phyloP scores from a whole-genome alignment of 2,329 filamentous ascomycete species.

The Cyphellophora attinorum region DNA sequence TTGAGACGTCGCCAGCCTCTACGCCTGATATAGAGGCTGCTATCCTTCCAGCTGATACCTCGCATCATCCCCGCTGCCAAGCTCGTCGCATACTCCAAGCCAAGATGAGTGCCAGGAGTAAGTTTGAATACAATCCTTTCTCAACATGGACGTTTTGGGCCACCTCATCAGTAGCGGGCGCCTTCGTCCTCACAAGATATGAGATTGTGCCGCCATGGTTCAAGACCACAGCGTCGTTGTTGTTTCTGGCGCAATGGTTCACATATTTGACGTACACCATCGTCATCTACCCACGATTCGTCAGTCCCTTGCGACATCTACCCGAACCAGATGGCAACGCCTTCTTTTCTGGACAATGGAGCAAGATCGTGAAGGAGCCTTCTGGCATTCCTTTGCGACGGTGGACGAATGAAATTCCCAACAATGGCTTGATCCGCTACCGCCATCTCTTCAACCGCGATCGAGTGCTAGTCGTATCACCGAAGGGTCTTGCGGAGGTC shows the following conservation, averaged over 20 bases:
- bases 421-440: constrained; percentile 63
- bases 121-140: constrained; percentile 1
- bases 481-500: constrained; percentile 58
- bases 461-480: constrained; percentile 48
- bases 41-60: no score
- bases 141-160: constrained; percentile 11
- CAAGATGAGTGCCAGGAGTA: not conserved
- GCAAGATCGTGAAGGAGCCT: constrained; percentile 26
- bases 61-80: no score
- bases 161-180: constrained; percentile 8
- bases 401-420: constrained; percentile 52
- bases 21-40: no score
- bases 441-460: constrained; percentile 53
- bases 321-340: constrained; percentile 41
- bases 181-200: constrained; percentile 13
- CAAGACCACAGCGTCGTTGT: constrained; percentile 15
- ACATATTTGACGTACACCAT: constrained; percentile 25
- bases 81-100: no score
- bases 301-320: constrained; percentile 50
- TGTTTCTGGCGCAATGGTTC: constrained; percentile 18
- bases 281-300: constrained; percentile 47
- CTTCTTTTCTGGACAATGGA: constrained; percentile 36
- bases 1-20: no score
- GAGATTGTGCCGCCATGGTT: constrained; percentile 22
- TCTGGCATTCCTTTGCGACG: constrained; percentile 28